A percentile compares a stretch with the other conserved stretches of the same genome.
phyloP scores from a whole-genome alignment of 306 rosid genomes.

The Fagus sylvatica region DNA sequence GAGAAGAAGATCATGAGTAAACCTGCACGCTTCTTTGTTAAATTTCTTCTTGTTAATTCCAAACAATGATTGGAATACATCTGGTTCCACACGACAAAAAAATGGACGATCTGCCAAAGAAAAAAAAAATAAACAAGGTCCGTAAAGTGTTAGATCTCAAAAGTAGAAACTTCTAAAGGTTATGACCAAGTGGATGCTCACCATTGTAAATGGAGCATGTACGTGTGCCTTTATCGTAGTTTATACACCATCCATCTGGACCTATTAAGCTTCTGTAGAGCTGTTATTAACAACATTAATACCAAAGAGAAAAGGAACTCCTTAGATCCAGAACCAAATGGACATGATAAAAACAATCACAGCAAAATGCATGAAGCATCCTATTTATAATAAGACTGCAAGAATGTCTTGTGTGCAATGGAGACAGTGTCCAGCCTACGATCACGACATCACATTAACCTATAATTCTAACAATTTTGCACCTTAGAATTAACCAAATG shows the following conservation, averaged over 20 bases:
- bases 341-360: background rate
- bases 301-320: background rate
- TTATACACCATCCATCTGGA: constrained; percentile 87
- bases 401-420: background rate
- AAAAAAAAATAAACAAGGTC: background rate
- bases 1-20: background rate
- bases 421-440: background rate
- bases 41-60: constrained; percentile 64
- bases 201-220: constrained; percentile 87
- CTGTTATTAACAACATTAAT: constrained; percentile 44
- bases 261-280: constrained; percentile 79
- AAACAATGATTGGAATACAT: constrained; percentile 57
- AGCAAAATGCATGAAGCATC: background rate
- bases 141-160: background rate
- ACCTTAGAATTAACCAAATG: too few relatives aligned
- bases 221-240: constrained; percentile 69
- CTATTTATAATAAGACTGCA: background rate
- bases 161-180: constrained; percentile 11
- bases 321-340: background rate
- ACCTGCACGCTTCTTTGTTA: constrained; percentile 95
- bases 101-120: constrained; percentile 74
- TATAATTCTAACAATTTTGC: background rate
- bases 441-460: background rate
- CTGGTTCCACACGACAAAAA: constrained; percentile 84
- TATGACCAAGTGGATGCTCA: constrained; percentile 5